Base-by-base conservation (phyloP, 441 rosid species). In the Gossypium laxum region DNA sequence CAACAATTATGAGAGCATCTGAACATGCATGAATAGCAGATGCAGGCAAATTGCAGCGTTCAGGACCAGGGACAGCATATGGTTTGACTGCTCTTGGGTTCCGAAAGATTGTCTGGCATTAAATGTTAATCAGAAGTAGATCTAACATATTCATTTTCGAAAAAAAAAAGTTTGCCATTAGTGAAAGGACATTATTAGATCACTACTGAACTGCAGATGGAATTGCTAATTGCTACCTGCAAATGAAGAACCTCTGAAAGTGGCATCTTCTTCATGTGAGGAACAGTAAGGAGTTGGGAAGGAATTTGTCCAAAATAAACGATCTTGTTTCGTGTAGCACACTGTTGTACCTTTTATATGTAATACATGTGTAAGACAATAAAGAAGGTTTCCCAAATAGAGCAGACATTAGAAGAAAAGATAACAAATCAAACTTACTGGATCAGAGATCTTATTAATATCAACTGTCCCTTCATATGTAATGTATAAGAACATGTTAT, bases 251-350 rank as follows among this genome's bases (percentile, higher is more conserved):
- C 93, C 73, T 95, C 96, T 50, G 90, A 77, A 70, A 91, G 76
- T 22, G 92, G 92, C 91, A 87, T 88, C 82, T 80, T 86, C 76
- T 85, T 92, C 87, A 84, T 71, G 84, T 95, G 98, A 79, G 98
- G 98, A 64, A 83, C 84, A 32, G 87, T 90, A 30, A 92, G 81
- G 72, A 95, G 97, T 82, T 92, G 97, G 76, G 98, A 95, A 73
- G 99, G 99, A 30, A 98, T 95, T 81, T 95, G 99, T 73, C 98
- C 99, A 81, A 95, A 92, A 83, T 95, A 92, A 77, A 97, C 90
- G 52, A 95, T 91, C 82, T 92, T 95, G 79, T 95, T 98, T 86
- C 90, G 99, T 0, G 90, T 87, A 69, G 99, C 96, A 38, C 79
- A 90, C 74, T 90, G 98, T 76, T 91, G 96, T 76, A 78, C 91